Evolutionary conservation across 352 stramenopile genomes (phyloP).

Genomic region (Globisporangium alternatum): DNA sequence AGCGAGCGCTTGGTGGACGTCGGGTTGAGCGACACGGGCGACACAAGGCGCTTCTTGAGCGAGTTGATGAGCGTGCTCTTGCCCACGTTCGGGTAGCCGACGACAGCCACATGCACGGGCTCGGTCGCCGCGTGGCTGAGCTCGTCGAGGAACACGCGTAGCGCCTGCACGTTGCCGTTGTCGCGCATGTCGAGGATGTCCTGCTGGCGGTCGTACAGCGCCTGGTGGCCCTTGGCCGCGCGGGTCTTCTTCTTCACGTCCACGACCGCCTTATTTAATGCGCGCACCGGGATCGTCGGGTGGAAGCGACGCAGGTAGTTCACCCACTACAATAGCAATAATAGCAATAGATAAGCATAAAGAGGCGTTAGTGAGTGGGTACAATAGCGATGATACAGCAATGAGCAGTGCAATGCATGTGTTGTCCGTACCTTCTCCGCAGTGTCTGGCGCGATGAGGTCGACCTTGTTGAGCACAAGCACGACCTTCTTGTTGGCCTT

Average conservation of each 20-base stretch:
- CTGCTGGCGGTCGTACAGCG: slow-evolving; percentile 70
- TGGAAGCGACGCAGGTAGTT: slow-evolving; percentile 92
- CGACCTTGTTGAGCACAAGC: slow-evolving; percentile 99
- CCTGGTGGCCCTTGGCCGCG: slow-evolving; percentile 57
- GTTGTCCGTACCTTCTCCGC: slow-evolving; percentile 73
- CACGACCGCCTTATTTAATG: slow-evolving; percentile 84
- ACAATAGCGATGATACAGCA: background rate
- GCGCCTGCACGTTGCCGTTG: slow-evolving; percentile 80
- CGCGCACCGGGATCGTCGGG: slow-evolving; percentile 91
- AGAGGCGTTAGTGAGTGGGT: slow-evolving; percentile 24
- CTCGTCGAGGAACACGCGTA: slow-evolving; percentile 96
- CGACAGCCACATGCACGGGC: slow-evolving; percentile 90
- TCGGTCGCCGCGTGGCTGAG: slow-evolving; percentile 85
- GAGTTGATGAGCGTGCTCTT: slow-evolving; percentile 96
- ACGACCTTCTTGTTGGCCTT: slow-evolving; percentile 96
- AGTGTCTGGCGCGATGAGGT: slow-evolving; percentile 89
- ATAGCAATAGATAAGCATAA: slow-evolving; percentile 11
- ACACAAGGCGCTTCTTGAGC: slow-evolving; percentile 82
- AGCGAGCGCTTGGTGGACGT: slow-evolving; percentile 72
- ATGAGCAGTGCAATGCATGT: background rate
- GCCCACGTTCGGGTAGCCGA: slow-evolving; percentile 98
- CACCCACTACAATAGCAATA: slow-evolving; percentile 48
- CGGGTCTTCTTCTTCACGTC: slow-evolving; percentile 89
- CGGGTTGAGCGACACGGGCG: slow-evolving; percentile 45
- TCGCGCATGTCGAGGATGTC: slow-evolving; percentile 64